Base-by-base conservation (phyloP, 306 rosid species). In the Alnus rubra region DNA sequence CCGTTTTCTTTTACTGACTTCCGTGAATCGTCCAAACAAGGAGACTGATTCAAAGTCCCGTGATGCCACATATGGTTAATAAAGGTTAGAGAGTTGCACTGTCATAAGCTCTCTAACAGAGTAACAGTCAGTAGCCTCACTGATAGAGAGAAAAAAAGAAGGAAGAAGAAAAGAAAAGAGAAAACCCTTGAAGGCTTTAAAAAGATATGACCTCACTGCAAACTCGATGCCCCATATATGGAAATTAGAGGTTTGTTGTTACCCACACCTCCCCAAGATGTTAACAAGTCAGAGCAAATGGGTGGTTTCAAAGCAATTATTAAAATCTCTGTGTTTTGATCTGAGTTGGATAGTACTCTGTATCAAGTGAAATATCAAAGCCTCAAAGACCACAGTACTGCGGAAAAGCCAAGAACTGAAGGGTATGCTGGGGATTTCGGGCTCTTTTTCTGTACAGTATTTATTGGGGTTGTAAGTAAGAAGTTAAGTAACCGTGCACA, bases 21-120 rank as follows among this genome's bases (percentile, higher is more conserved):
- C 67, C 28, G 84, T 76, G 84, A 84, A 75, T 79, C 76, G 84
- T 82, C 90, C 91, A 76, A 79, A 90, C 48, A 79, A 71, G 78
- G 87, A 47, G 48, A 72, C 7, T 67, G 68, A 69, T 79, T 76
- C 54, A 74, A 80, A 76, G 79, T 60, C 28, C 76, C 74, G 55
- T 59, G 63, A 81, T 89, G 78, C 86, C 79, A 85, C 33, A 79
- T 73, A 63, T 76, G 72, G 87, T 80, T 81, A 82, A 81, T 78
- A 82, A 74, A 74, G 76, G 74, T 71, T 8, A 63, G 31, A 79
- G 56, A 75, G 67, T 78, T 75, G 68, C 72, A 74, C 84, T 77
- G 79, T 77, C 84, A 80, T 60, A 45, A 76, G 69, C 76, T 67
- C 39, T 79, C 28, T 23, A 23, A 23, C 28, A 23, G 28, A 23